phyloP scores from a whole-genome alignment of 2,329 filamentous ascomycete species.

The Coniochaeta hoffmannii region DNA sequence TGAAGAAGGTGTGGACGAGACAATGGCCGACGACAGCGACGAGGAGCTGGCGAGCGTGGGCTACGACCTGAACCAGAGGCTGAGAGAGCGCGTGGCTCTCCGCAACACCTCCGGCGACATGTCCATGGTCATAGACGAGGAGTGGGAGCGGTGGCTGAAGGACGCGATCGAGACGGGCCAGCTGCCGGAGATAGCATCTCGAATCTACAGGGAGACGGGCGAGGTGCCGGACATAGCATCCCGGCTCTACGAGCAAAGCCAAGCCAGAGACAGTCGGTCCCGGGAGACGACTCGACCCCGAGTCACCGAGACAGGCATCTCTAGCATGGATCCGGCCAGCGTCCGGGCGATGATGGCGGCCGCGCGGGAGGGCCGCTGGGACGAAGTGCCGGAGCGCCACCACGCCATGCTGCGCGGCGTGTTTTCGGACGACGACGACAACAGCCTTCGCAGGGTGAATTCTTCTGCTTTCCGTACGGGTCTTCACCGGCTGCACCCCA shows the following conservation, averaged over 20 bases:
- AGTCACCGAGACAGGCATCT: not conserved
- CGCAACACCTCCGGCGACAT: constrained; percentile 50
- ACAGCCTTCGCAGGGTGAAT: not conserved
- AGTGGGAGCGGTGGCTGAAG: constrained; percentile 71
- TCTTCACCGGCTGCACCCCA: constrained; percentile 5
- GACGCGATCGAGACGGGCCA: constrained; percentile 59
- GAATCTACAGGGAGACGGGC: constrained; percentile 18
- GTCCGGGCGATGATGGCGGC: constrained; percentile 40
- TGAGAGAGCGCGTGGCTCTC: constrained; percentile 55
- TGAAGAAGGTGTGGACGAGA: constrained; percentile 22
- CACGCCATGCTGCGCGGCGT: constrained; percentile 43
- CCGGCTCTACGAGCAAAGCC: too few species aligned
- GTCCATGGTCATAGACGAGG: constrained; percentile 56
- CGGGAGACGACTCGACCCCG: not conserved
- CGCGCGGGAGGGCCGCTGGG: constrained; percentile 50
- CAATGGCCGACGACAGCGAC: constrained; percentile 44
- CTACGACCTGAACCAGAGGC: constrained; percentile 54
- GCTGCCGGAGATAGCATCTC: constrained; percentile 38
- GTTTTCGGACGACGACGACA: constrained; percentile 29
- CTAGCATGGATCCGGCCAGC: constrained; percentile 23
- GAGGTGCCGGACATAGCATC: constrained; percentile 7
- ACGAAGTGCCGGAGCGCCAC: constrained; percentile 48
- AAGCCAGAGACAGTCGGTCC: too few species aligned
- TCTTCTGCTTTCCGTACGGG: too few species aligned
- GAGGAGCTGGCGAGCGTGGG: constrained; percentile 52